Evolutionary conservation across 2,329 filamentous ascomycete species (phyloP), one percentile per base, ranked within the genome.

Genomic region (Aspergillus puulaauensis): DNA sequence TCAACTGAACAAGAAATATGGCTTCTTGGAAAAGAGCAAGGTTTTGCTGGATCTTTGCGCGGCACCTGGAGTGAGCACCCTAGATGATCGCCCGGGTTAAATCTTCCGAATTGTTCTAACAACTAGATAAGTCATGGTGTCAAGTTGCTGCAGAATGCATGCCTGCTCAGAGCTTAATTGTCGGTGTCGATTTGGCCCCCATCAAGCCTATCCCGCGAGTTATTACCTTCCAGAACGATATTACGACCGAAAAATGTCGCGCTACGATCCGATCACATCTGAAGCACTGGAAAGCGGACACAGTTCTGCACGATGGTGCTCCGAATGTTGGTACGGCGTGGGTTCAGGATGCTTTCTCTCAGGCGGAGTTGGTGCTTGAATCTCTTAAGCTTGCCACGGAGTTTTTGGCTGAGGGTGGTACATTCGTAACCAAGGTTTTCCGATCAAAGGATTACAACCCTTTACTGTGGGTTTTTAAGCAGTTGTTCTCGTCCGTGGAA

Each of bases 1-100:
- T 66, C 93, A 99, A 76, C 81, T 99, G 69, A 99, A 99, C 81
- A 97, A 98, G 79, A 98, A 97, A 75, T 99, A 96, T 89, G 90
- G 91, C 66, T 99, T 99, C 77, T 82, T 99, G 67, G 92, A 98
- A 77, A 93, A 96, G 82, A 96, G 91, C 78, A 96, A 91, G 81
- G 95, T 98, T 69, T 81, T 97, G 61, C 83, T 99, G 74, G 96
- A 99, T 88, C 89, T 99, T 73, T 99, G 95, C 79, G 95, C 95
- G 64, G 95, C 95, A 19, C 95, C 95, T 33, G 95, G 95, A 76
- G 89, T 91, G 82, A 73, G 87, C 82, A 33, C 23, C 53, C 6
- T 35, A 6, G 19, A 23, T n/a, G 3, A 24, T n/a, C 17, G 5
- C 11, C 48, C 47, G 21, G 6, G 23, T 15, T n/a, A 21, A 39